Base-by-base conservation (phyloP, 805 yeast species). In the Nakazawaea ambrosiae region DNA sequence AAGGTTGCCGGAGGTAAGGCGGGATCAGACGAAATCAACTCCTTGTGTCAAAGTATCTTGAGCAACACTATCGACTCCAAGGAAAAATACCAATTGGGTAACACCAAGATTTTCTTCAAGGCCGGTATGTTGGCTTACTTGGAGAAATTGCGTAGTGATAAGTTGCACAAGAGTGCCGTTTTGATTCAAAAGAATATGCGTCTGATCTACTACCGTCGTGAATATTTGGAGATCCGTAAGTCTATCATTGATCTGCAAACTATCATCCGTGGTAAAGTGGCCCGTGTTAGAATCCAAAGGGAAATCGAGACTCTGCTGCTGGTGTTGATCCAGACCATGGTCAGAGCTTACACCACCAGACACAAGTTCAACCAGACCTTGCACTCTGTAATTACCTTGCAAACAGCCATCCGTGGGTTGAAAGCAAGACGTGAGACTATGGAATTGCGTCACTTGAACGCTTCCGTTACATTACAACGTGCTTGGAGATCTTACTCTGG, bases 61-160 rank as follows among this genome's bases (percentile, higher is more conserved):
- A 63, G 68, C 28, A 65, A 66, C 17, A 75, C 83, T 29, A 79
- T 85, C 37, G 72, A 78, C 19, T 84, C 78, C 54, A 70, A 68
- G 26, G 62, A 66, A 37, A 83, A 84, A 51, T 89, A 82, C 58
- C 96, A 89, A 61, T 70, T 85, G 42, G 98, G 98, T 63, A 78
- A 85, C 54, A 83, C 95, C 29, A 90, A 90, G 63, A 87, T 90
- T 41, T 90, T 90, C 65, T 86, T 90, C 66, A 82, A 95, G 52
- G 96, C 97, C 22, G 98, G 98, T 55, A 84, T 90, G 82, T 68
- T 90, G 57, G 97, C 97, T 4, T 78, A 78, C 45, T 69, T 90
- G 49, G 98, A 90, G 61, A 86, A 86, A 49, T 62, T 82, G 53
- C 78, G 97, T 59, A 65, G 88, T 23, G 84, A 81, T 45, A 85